These are phyloP conservation scores for Ophiostoma ulmi DNA, from an alignment of 2,329 filamentous ascomycete species.

Conservation along the genomic window DNA sequence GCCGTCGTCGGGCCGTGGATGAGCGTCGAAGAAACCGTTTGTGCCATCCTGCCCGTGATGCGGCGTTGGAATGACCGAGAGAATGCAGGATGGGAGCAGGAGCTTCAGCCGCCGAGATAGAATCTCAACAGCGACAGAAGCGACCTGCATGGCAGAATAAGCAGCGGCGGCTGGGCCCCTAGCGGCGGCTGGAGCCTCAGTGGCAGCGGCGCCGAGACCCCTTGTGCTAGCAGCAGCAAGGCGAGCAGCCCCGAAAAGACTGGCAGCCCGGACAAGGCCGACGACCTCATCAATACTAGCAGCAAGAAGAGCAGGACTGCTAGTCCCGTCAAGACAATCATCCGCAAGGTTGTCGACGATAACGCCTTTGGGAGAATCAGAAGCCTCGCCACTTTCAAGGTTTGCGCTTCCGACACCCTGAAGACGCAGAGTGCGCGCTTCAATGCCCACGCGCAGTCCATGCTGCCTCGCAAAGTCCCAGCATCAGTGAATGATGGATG, in stretches of 20 bases:
- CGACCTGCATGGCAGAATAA: background rate
- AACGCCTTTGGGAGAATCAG: background rate
- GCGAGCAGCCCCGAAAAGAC: too few species aligned
- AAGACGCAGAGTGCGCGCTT: background rate
- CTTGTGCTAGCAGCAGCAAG: background rate
- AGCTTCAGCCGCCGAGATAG: conserved; percentile 25
- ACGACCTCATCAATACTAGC: background rate
- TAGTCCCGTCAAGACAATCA: background rate
- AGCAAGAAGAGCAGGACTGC: background rate
- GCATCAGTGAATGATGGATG: background rate
- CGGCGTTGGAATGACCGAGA: conserved; percentile 43
- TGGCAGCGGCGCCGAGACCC: too few species aligned
- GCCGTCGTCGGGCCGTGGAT: conserved; percentile 41
- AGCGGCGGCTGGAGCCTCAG: background rate
- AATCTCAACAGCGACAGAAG: background rate
- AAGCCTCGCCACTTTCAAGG: background rate
- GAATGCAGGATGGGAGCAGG: conserved; percentile 40
- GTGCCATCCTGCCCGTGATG: conserved; percentile 39
- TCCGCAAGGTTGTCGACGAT: background rate
- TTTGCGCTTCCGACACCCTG: background rate
- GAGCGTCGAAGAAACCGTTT: conserved; percentile 42
- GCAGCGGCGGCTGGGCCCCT: background rate
- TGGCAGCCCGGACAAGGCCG: too few species aligned
- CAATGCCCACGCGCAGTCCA: background rate
- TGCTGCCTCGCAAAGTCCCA: background rate